Conservation (phyloP, 2,329 filamentous ascomycete species). For the Beauveria caledonica region DNA sequence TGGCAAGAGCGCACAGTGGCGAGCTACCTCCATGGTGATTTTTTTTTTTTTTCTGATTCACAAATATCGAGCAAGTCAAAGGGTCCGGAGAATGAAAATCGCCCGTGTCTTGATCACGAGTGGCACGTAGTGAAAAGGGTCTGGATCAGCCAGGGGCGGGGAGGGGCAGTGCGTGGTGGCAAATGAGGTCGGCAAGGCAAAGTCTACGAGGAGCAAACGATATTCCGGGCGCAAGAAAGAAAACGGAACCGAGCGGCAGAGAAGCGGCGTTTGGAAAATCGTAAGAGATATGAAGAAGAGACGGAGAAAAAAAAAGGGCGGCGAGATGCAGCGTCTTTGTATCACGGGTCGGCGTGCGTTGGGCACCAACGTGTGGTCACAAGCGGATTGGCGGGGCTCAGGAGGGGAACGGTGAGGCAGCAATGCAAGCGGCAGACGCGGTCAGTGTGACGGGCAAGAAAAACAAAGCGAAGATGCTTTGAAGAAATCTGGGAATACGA, state of each 20-base stretch:
- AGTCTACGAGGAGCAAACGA: constrained; percentile 7
- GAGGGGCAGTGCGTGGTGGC: neutral
- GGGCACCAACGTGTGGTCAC: constrained; percentile 10
- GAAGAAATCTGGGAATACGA: neutral
- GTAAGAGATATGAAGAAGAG: neutral
- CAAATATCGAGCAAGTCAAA: neutral
- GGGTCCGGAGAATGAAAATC: neutral
- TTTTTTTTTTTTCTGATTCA: neutral
- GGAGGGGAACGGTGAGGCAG: constrained; percentile 9
- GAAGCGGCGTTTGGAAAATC: neutral
- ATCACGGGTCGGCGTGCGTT: constrained; percentile 8
- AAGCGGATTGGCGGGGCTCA: constrained; percentile 9
- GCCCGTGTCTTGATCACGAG: neutral
- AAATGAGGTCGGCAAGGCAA: neutral
- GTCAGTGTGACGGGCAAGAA: neutral
- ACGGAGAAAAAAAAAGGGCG: neutral
- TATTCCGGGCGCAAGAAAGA: neutral
- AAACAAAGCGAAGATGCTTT: neutral
- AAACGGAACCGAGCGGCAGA: neutral
- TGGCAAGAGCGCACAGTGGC: neutral
- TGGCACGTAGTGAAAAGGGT: neutral
- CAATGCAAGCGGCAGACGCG: neutral
- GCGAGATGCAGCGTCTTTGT: constrained; percentile 2
- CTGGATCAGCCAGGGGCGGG: neutral
- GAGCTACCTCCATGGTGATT: constrained; percentile 6